phyloP scores from a whole-genome alignment of 129 eudicot species.

The Artemisia argyi region DNA sequence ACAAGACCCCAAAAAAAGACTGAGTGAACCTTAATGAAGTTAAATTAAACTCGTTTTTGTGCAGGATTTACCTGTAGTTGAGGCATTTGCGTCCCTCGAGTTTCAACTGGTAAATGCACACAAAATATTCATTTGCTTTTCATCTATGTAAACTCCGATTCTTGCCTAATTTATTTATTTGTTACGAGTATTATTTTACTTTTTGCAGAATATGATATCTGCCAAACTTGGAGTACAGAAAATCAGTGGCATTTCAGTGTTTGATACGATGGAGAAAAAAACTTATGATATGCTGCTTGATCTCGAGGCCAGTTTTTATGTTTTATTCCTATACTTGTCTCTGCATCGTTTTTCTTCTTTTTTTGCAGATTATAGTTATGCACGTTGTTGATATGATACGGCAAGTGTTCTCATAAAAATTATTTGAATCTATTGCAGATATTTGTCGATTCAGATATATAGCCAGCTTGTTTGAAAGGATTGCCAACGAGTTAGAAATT shows the following conservation, averaged over 20 bases:
- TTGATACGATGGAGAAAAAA: slow-evolving; percentile 70
- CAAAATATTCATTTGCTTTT: background rate
- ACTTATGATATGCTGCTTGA: slow-evolving; percentile 67
- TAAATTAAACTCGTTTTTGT: slow-evolving; percentile 1
- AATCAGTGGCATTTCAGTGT: slow-evolving; percentile 76
- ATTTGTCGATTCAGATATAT: slow-evolving; percentile 64
- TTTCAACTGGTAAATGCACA: slow-evolving; percentile 64
- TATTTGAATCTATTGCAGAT: slow-evolving; percentile 50
- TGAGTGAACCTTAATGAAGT: background rate
- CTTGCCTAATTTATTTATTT: background rate
- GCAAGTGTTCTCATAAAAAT: slow-evolving; percentile 11
- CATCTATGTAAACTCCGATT: slow-evolving; percentile 11
- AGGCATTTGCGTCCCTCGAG: slow-evolving; percentile 58
- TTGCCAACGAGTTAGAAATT: background rate
- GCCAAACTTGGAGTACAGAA: slow-evolving; percentile 88
- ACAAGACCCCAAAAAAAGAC: no score
- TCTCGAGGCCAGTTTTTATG: slow-evolving; percentile 59
- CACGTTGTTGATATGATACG: background rate
- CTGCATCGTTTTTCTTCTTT: slow-evolving; percentile 1
- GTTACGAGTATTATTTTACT: background rate
- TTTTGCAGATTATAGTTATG: background rate
- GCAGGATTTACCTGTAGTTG: slow-evolving; percentile 74
- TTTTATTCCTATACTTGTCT: background rate
- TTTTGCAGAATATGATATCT: slow-evolving; percentile 80
- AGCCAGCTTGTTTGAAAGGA: slow-evolving; percentile 7